phyloP scores from a whole-genome alignment of 192 early-diverging fungal species.

The Backusella liffmaniae region DNA sequence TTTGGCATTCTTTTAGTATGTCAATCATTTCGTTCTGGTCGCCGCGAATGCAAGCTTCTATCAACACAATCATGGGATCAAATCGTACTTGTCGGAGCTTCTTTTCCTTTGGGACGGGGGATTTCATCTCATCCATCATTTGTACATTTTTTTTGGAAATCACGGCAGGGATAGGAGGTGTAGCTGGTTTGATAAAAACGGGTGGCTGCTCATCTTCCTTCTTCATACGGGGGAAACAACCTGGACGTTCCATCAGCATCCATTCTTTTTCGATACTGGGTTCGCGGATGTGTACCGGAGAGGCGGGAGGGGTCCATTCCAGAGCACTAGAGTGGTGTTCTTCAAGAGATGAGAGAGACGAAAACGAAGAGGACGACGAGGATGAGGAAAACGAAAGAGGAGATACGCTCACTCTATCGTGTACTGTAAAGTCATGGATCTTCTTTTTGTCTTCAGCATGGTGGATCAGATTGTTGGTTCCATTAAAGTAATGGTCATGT shows the following conservation, averaged over 20 bases:
- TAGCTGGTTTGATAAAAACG: neutral
- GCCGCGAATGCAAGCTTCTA: slow-evolving; percentile 18
- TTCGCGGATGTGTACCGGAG: neutral
- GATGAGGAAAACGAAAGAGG: slow-evolving; percentile 13
- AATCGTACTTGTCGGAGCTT: slow-evolving; percentile 17
- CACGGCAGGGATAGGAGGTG: neutral
- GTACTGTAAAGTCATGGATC: neutral
- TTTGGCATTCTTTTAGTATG: neutral
- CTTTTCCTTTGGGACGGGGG: neutral
- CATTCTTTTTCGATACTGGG: neutral
- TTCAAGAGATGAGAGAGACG: slow-evolving; percentile 15
- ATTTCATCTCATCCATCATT: neutral
- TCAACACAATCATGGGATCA: slow-evolving; percentile 9
- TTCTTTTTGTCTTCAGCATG: neutral
- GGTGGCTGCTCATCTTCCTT: neutral
- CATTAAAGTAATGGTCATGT: neutral
- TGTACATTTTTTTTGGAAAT: neutral
- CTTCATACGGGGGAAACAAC: slow-evolving; percentile 11
- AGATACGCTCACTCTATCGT: neutral
- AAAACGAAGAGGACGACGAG: slow-evolving; percentile 3
- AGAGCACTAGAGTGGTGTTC: neutral
- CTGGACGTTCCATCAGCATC: neutral
- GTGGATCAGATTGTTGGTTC: neutral
- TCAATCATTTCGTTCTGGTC: slow-evolving; percentile 9
- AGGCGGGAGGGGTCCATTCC: slow-evolving; percentile 1